Conservation (phyloP, 108 stramenopile genomes). For the Epithemia pelagica region DNA sequence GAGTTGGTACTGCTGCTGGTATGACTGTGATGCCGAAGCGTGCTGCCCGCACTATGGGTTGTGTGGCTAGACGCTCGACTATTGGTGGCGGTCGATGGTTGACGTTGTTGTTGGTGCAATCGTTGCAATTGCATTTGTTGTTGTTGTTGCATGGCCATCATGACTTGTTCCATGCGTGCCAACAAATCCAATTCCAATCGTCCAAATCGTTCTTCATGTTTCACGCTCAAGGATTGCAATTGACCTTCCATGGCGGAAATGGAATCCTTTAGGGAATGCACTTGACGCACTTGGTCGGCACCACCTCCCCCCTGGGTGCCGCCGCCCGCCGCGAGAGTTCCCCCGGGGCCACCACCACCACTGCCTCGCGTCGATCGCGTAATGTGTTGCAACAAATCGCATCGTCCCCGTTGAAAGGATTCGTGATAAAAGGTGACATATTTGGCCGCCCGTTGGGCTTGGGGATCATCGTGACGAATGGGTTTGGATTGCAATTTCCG, state of each 20-base stretch:
- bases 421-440: conserved; percentile 85
- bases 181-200: conserved; percentile 49
- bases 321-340: no score
- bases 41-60: not conserved
- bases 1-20: not conserved
- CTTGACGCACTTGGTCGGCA: conserved; percentile 47
- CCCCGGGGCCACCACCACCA: conserved; percentile 26
- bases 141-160: conserved; percentile 52
- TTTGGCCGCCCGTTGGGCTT: conserved; percentile 66
- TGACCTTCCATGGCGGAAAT: conserved; percentile 45
- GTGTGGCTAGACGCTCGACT: not conserved
- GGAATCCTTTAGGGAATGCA: conserved; percentile 45
- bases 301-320: no score
- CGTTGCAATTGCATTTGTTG: conserved; percentile 15
- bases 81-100: not conserved
- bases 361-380: conserved; percentile 74
- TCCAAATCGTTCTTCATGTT: conserved; percentile 42
- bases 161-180: conserved; percentile 56
- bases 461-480: conserved; percentile 71
- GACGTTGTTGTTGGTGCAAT: not conserved
- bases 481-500: conserved; percentile 83
- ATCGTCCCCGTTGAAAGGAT: conserved; percentile 74
- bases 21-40: no score
- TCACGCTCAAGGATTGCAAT: conserved; percentile 23
- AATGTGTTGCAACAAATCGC: conserved; percentile 71